Conservation (phyloP, 2,329 filamentous ascomycete species). For the Aspergillus uvarum region DNA sequence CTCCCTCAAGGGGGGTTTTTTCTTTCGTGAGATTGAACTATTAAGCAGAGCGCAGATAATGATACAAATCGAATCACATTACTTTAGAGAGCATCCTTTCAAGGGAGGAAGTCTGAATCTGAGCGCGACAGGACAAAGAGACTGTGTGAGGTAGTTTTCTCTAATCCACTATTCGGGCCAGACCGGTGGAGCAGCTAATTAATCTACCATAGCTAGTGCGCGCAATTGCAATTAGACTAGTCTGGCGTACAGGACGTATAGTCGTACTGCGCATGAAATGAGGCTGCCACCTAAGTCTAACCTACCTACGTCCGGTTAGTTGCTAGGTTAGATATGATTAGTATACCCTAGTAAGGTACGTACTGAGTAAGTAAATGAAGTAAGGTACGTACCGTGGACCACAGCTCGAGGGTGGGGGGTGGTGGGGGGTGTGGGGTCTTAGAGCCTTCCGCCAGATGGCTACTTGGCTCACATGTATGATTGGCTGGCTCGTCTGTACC, state of each 20-base stretch:
- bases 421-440: too few species aligned
- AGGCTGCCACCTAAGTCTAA: too few species aligned
- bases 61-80: background rate
- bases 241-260: too few species aligned
- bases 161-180: background rate
- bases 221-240: too few species aligned
- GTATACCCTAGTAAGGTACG: background rate
- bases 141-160: too few species aligned
- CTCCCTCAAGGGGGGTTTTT: background rate
- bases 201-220: background rate
- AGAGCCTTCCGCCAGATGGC: background rate
- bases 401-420: too few species aligned
- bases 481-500: background rate
- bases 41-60: background rate
- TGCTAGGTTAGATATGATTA: too few species aligned
- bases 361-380: background rate
- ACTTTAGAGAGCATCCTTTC: background rate
- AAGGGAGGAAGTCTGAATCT: background rate
- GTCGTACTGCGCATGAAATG: too few species aligned
- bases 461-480: background rate
- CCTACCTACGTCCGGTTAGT: too few species aligned
- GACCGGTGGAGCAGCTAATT: background rate
- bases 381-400: background rate
- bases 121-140: background rate
- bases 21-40: conserved; percentile 4